Conservation (phyloP, 495 filamentous ascomycete species). For the Penicillium riverlandense region DNA sequence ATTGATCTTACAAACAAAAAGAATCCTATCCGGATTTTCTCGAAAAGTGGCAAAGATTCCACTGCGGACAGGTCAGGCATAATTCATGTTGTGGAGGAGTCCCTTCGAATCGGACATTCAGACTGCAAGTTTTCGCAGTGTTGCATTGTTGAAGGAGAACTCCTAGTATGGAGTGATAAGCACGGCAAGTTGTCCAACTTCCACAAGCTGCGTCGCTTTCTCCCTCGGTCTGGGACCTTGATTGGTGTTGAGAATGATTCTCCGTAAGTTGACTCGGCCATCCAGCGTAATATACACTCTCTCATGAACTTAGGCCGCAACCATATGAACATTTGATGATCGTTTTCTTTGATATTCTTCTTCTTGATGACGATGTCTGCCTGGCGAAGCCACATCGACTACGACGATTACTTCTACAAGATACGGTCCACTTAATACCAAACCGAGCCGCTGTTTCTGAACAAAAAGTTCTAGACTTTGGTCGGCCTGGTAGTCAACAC, state of each 20-base stretch:
- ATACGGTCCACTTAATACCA: conserved; percentile 46
- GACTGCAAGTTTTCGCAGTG: conserved; percentile 50
- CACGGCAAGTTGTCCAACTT: conserved; percentile 57
- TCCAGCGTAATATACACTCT: not conserved
- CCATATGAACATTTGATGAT: conserved; percentile 76
- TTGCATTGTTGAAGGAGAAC: conserved; percentile 77
- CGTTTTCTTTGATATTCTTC: conserved; percentile 69
- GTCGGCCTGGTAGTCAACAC: conserved; percentile 27
- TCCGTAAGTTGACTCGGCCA: conserved; percentile 37
- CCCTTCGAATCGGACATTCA: conserved; percentile 48
- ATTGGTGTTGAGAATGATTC: conserved; percentile 65
- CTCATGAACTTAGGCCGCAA: conserved; percentile 42
- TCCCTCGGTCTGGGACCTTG: conserved; percentile 64
- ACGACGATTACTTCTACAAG: conserved; percentile 51
- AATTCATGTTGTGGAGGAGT: conserved; percentile 43
- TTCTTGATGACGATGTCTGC: conserved; percentile 62
- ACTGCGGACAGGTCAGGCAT: conserved; percentile 60
- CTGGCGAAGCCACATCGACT: conserved; percentile 52
- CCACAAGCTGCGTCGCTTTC: conserved; percentile 73
- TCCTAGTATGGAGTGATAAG: conserved; percentile 68
- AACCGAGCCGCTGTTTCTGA: conserved; percentile 56
- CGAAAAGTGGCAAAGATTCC: conserved; percentile 86
- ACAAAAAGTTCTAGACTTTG: conserved; percentile 58
- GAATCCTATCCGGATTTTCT: conserved; percentile 69
- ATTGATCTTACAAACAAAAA: conserved; percentile 55